Percentiles rank a stretch among this genome's conserved stretches.
phyloP scores from a whole-genome alignment of 257 asterid genomes.

The Lavandula angustifolia region DNA sequence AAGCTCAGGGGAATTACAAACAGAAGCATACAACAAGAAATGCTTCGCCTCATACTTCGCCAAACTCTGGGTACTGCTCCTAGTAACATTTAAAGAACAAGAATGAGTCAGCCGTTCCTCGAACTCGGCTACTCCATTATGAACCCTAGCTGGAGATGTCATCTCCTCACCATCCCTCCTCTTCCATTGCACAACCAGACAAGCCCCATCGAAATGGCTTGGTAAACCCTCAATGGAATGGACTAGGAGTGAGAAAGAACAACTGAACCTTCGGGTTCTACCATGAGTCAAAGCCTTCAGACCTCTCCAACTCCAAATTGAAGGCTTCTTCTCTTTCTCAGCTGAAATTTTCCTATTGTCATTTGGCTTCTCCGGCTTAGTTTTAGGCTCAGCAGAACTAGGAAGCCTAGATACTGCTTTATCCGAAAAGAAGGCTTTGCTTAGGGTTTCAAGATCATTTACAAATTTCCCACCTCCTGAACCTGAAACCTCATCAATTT shows the following conservation, averaged over 20 bases:
- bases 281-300: conserved; percentile 67
- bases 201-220: conserved; percentile 53
- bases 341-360: conserved; percentile 39
- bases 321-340: conserved; percentile 66
- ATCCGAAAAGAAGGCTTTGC: conserved; percentile 59
- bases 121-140: conserved; percentile 66
- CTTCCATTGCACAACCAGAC: conserved; percentile 80
- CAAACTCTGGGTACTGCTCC: conserved; percentile 65
- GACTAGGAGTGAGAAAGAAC: conserved; percentile 75
- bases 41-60: conserved; percentile 86
- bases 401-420: conserved; percentile 47
- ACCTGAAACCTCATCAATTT: conserved; percentile 56
- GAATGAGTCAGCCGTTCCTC: conserved; percentile 69
- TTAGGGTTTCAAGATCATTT: conserved; percentile 68
- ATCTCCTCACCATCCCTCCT: conserved; percentile 66
- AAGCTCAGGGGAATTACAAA: conserved; percentile 67
- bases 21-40: conserved; percentile 70
- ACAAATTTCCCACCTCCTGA: conserved; percentile 58
- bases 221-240: conserved; percentile 84
- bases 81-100: conserved; percentile 63
- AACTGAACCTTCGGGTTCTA: conserved; percentile 59
- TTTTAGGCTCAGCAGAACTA: conserved; percentile 52
- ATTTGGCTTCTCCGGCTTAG: conserved; percentile 47
- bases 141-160: conserved; percentile 61
- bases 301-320: conserved; percentile 94